Evolutionary conservation across 805 yeast genomes (phyloP), one percentile per base, ranked within the genome.

Genomic region (Zygosaccharomyces lentus): DNA sequence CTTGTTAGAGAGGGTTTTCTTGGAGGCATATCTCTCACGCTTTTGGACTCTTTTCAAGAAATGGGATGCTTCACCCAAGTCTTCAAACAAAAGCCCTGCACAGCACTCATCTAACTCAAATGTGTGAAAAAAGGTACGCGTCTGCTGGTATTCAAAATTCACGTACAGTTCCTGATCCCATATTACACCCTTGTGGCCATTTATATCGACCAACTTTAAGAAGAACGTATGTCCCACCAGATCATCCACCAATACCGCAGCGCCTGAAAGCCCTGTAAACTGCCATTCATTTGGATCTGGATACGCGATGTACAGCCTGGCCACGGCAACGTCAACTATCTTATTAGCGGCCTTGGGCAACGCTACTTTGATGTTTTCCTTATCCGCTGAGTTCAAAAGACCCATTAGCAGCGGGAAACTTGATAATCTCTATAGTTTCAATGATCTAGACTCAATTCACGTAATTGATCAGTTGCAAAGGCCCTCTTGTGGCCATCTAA

Each of bases 121-220:
- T 6, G 95, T 75, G 64, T 93, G 98, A 74, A 93, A 93, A 67
- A 87, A 93, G 32, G 95, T 81, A 26, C 99, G 77, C 65, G 93
- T 99, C 66, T 93, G 98, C 60, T 86, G 79, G 67, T 93, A 93
- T 56, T 83, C 82, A 65, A 93, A 89, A 57, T 87, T 84, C 9
- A 87, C 82, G 58, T 87, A 91, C 40, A 93, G 67, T 66, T 93
- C 99, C 66, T 93, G 99, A 65, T 93, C 99, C 99, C 99, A 93
- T 0, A 93, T 54, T 0, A 93, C 96, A 29, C 98, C 98, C 34
- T 84, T 72, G 50, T 80, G 77, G 6, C 95, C 96, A 31, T 72
- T 60, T 26, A 91, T 80, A 59, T 93, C 99, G 6, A 93, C 95
- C 43, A 93, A 63, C 64, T 93, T 93, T 37, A 93, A 73, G 64